Percentiles rank a stretch among this genome's conserved stretches.
These are phyloP conservation scores for Monosporascus cannonballus DNA, from an alignment of 2,329 filamentous ascomycete species.

Conservation along the genomic window DNA sequence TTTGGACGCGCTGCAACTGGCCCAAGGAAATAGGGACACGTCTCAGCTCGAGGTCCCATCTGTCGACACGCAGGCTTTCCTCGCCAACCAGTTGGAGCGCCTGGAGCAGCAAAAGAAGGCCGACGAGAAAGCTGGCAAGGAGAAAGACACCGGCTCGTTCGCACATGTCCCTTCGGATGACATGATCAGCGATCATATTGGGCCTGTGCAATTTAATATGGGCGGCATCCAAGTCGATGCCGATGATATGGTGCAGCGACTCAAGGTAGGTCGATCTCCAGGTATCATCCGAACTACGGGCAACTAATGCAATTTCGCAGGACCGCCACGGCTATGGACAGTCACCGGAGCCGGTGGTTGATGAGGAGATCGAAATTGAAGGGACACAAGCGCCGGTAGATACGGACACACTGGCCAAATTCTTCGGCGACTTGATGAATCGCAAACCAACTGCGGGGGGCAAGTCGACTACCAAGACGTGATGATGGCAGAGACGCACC, in stretches of 20 bases:
- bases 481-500: slow-evolving; percentile 4
- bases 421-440: slow-evolving; percentile 56
- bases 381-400: slow-evolving; percentile 37
- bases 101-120: slow-evolving; percentile 61
- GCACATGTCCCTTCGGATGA: slow-evolving; percentile 28
- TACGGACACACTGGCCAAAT: slow-evolving; percentile 52
- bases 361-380: slow-evolving; percentile 28
- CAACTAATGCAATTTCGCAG: slow-evolving; percentile 29
- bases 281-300: not conserved
- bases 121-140: slow-evolving; percentile 39
- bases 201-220: slow-evolving; percentile 96
- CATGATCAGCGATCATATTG: slow-evolving; percentile 72
- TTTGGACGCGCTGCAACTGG: slow-evolving; percentile 52
- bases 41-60: slow-evolving; percentile 55
- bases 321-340: slow-evolving; percentile 50
- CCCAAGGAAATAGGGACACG: slow-evolving; percentile 41
- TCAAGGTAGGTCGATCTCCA: slow-evolving; percentile 60
- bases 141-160: slow-evolving; percentile 17
- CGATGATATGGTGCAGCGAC: slow-evolving; percentile 81
- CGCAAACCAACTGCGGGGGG: slow-evolving; percentile 32
- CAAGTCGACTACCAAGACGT: slow-evolving; percentile 13
- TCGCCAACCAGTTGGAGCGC: slow-evolving; percentile 66
- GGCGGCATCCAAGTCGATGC: slow-evolving; percentile 95
- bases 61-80: slow-evolving; percentile 72
- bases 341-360: slow-evolving; percentile 36